Evolutionary conservation across 1,284 basidiomycete genomes (phyloP).

Genomic region (Phaffia rhodozyma): DNA sequence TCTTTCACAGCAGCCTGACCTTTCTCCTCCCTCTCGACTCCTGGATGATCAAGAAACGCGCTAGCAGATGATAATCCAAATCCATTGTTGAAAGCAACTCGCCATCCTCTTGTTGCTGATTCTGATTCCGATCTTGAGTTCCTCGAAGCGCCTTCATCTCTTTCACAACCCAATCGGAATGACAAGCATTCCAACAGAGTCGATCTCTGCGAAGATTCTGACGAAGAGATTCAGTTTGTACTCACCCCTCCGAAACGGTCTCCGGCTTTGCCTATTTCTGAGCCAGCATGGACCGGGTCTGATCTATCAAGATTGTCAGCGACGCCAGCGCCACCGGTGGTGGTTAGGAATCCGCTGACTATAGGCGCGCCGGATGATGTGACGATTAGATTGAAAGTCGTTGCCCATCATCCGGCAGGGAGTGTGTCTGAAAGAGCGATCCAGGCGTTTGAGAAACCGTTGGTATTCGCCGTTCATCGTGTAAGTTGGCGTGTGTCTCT

Average conservation of each 20-base stretch:
- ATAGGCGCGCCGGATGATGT: neutral
- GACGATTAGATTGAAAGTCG: constrained; percentile 2
- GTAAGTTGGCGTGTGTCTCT: neutral
- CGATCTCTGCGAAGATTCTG: constrained; percentile 54
- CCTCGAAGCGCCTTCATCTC: no score
- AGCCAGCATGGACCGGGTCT: neutral
- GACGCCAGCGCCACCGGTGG: no score
- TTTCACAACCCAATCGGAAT: no score
- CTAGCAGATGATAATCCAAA: neutral
- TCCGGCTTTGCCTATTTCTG: neutral
- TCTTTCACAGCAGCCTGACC: neutral
- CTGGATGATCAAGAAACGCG: neutral
- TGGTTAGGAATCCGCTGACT: no score
- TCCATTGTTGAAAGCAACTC: neutral
- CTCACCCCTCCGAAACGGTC: neutral
- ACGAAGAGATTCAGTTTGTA: constrained; percentile 40
- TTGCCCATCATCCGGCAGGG: neutral
- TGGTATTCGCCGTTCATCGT: neutral
- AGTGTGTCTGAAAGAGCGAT: neutral
- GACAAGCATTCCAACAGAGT: neutral
- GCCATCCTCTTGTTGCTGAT: no score
- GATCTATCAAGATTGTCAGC: neutral
- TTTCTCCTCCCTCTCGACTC: no score
- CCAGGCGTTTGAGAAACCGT: neutral
- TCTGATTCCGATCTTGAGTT: no score